Evolutionary conservation across 1,139 yeast species (phyloP), one percentile per base, ranked within the genome.

Genomic region (Geotrichum histeridarum): DNA sequence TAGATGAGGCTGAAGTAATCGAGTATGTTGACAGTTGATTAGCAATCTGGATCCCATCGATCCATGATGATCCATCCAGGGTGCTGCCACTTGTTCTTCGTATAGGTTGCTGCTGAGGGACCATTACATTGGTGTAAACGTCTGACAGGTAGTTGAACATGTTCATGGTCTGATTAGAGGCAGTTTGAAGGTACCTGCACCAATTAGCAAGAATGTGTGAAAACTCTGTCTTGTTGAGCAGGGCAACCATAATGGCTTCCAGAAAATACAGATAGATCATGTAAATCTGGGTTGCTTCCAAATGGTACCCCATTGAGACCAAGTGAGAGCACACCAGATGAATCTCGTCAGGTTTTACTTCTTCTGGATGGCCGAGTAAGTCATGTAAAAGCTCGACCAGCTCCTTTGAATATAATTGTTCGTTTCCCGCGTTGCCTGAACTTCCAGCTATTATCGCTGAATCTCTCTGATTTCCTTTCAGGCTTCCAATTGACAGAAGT

Each of bases 301-400:
- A n/a, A 27, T 45, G 17, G 12, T 33, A 49, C 5, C 53, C 53
- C 38, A 48, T 31, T 12, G 54, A 45, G 14, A 50, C 50, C 36
- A 55, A 22, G 17, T 55, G 52, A 0, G 51, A 51, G 22, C 54
- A 50, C 7, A 51, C 38, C 14, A 55, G 27, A 31, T 55, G 58
- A 14, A 55, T 22, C 15, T 55, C 54, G 32, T 51, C 54, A 12
- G 47, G 30, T 8, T 22, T n/a, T 12, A 35, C 14, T 12, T 43
- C 48, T 8, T 41, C 46, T 18, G 35, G 17, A 33, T 11, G 14
- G 14, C 31, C 18, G 7, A 49, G 38, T 5, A 45, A 18, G 36
- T 37, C 36, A 18, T 47, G 45, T 12, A 53, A 39, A 7, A 49
- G 14, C 2, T 42, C 27, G 1, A 53, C 53, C 15, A 53, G 11